Evolutionary conservation across 805 yeast species (phyloP), one percentile per base, ranked within the genome.

Genomic region (Scheffersomyces amazonensis): DNA sequence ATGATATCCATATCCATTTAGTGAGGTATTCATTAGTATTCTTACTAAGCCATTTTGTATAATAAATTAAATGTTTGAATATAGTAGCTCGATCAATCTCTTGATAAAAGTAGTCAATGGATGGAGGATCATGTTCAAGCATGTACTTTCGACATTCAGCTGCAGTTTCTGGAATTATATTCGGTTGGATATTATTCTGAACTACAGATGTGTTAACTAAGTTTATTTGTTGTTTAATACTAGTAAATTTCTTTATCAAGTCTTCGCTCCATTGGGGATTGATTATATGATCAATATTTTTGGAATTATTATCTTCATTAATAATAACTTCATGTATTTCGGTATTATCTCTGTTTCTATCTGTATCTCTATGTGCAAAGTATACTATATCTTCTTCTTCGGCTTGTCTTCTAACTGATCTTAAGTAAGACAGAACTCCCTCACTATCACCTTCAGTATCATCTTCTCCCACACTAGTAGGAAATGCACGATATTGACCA

Each of bases 1-100:
- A 53, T 8, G 60, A 40, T 15, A 47, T 39, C 53, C 62, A 69
- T 7, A 69, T 56, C 75, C 75, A 69, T 38, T 46, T 49, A 2
- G 62, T 54, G 9, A 66, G 39, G 20, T 50, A 44, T 15, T 48
- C 49, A 16, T 56, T 56, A 28, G 52, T 43, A 13, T 58, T 49
- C 12, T 49, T 45, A 50, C 64, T 65, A 18, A 68, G 56, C 73
- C 73, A 66, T 38, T 58, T 56, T 22, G 72, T 63, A 34, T 52
- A 49, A 41, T 61, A 58, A 1, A 61, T 57, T 16, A 69, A 40
- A 12, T 68, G 53, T 44, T 61, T 64, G 40, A 67, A 56, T 4
- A 56, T 49, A 4, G 64, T 59, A 7, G 62, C 46, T 30, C 64
- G 64, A 22, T 61, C 67, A 5, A 66, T 41, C 4, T 34, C 34